Evolutionary conservation across 148 eudicot genomes (phyloP).

Genomic region (Fagopyrum esculentum): DNA sequence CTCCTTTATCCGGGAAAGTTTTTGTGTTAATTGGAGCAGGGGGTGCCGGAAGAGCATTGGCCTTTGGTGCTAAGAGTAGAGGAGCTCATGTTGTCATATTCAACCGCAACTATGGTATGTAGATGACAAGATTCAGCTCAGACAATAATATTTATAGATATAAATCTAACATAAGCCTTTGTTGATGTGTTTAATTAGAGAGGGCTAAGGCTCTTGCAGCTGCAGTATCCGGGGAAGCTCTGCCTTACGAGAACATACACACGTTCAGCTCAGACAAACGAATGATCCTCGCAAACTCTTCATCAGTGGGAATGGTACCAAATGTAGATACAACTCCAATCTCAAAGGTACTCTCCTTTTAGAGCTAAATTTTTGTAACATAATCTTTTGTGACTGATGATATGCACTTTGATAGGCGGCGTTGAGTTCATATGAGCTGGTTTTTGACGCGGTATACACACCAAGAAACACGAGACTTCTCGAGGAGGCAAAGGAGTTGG

Average conservation of each 20-base stretch:
- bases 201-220: slow-evolving; percentile 6
- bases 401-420: background rate
- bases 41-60: slow-evolving; percentile 47
- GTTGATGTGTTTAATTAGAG: background rate
- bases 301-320: slow-evolving; percentile 44
- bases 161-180: background rate
- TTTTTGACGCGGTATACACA: slow-evolving; percentile 3
- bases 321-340: slow-evolving; percentile 34
- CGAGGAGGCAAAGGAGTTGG: slow-evolving; percentile 31
- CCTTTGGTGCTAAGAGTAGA: slow-evolving; percentile 46
- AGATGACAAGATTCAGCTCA: background rate
- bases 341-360: slow-evolving; percentile 29
- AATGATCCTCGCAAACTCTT: slow-evolving; percentile 47
- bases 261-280: slow-evolving; percentile 27
- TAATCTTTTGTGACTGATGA: too few species aligned
- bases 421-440: background rate
- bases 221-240: slow-evolving; percentile 7
- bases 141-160: background rate
- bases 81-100: slow-evolving; percentile 43
- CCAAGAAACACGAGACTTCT: background rate
- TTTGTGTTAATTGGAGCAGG: slow-evolving; percentile 50
- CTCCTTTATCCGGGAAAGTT: slow-evolving; percentile 30
- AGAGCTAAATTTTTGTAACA: too few species aligned
- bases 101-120: slow-evolving; percentile 39
- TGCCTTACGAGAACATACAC: background rate